Base-by-base conservation (phyloP, 495 filamentous ascomycete species). In the Podospora pseudopauciseta region DNA sequence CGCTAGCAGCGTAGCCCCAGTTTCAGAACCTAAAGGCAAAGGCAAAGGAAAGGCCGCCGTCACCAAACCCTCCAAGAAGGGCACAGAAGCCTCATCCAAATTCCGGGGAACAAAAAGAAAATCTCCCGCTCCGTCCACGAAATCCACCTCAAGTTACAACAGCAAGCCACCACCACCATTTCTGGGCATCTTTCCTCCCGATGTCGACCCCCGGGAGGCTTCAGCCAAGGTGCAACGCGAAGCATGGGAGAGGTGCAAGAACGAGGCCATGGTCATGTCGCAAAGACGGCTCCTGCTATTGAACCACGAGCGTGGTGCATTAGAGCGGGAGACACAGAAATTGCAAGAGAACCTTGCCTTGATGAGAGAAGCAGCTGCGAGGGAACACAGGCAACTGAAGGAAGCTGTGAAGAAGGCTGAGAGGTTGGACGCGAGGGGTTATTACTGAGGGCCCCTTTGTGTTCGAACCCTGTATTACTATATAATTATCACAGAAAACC, bases 211-310 rank as follows among this genome's bases (percentile, higher is more conserved):
- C 7, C 64, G 69, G 19, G 64, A 64, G 4, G 71, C 73, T 11
- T 67, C 72, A 18, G 72, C 74, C 54, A 69, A 72, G 30, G 71
- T 76, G 67, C 53, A 65, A 11, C 60, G 71, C n/a, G 71, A 76
- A 56, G 74, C 74, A 1, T 75, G 74, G 72, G 60, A 67, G 34
- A 71, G 72, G 20, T 71, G 72, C 70, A 66, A 70, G 59, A 66
- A 67, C 61, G 70, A 74, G 60, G 70, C 72, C 23, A 4, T 44
- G 19, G 73, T 69, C 64, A 75, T 76, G 73, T 61, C 67, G 39
- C 72, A 73, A 64, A 67, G 73, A 13, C 64, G 75, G 9, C 44
- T 72, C 34, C 61, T 69, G 68, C 67, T 76, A 65, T 56, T 70
- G 26, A 65, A 72, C 60, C 71, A 71, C 65, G 74, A 75, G 58